Evolutionary conservation across 345 rosid genomes (phyloP).

Genomic region (Citrus medica): DNA sequence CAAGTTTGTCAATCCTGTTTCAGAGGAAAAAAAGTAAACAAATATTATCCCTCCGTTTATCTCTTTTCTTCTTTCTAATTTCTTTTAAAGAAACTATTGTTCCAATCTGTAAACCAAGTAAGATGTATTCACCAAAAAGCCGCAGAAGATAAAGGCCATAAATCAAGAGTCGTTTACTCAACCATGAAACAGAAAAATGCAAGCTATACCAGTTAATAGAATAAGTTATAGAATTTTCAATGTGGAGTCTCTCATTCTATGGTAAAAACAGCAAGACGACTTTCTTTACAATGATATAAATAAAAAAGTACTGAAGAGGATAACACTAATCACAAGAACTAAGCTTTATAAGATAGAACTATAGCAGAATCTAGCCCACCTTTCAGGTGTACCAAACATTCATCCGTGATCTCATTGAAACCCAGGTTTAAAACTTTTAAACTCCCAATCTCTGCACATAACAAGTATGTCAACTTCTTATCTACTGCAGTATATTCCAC

Average conservation of each 20-base stretch:
- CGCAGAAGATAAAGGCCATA: neutral
- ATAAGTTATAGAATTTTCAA: neutral
- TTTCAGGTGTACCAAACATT: slow-evolving; percentile 75
- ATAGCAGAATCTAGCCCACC: slow-evolving; percentile 31
- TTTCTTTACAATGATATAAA: neutral
- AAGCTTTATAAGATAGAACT: neutral
- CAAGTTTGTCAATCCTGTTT: slow-evolving; percentile 71
- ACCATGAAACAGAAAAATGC: neutral
- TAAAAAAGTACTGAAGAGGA: neutral
- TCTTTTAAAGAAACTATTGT: neutral
- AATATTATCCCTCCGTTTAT: neutral
- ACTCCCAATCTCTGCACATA: slow-evolving; percentile 48
- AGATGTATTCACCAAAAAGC: neutral
- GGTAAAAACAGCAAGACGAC: neutral
- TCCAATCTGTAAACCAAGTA: neutral
- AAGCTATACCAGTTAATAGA: neutral
- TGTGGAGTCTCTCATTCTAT: neutral
- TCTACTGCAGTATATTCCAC: neutral
- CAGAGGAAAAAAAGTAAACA: slow-evolving; percentile 8
- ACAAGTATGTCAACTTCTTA: neutral
- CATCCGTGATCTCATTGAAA: slow-evolving; percentile 74
- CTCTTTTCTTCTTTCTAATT: neutral
- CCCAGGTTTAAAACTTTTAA: slow-evolving; percentile 78
- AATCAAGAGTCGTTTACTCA: neutral
- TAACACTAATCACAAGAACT: neutral